A percentile compares a stretch with the other conserved stretches of the same genome.
Conservation (phyloP, 129 eudicot species). For the Flaveria trinervia region DNA sequence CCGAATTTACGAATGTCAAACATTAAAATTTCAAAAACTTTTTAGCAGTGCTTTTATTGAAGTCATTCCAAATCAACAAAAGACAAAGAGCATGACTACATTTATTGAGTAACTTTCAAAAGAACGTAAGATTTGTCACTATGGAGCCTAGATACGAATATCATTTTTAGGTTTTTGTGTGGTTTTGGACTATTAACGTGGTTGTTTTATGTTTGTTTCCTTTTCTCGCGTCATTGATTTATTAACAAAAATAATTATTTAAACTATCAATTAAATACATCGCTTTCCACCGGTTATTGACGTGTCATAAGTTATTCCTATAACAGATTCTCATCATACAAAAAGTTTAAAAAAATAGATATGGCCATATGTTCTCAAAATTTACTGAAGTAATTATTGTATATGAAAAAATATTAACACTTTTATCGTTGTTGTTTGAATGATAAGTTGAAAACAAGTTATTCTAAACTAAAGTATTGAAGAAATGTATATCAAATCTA, state of each 20-base stretch:
- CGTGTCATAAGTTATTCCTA: background rate
- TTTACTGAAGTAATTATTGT: too few species aligned
- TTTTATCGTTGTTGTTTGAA: too few species aligned
- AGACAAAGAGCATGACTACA: slow-evolving; percentile 16
- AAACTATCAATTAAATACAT: background rate
- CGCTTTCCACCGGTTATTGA: background rate
- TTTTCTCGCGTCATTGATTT: background rate
- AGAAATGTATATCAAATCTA: too few species aligned
- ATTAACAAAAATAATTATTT: background rate
- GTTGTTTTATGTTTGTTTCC: slow-evolving; percentile 33
- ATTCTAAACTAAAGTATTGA: too few species aligned
- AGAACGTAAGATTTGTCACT: slow-evolving; percentile 23
- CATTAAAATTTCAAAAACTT: background rate
- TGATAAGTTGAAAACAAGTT: too few species aligned
- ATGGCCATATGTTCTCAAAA: too few species aligned
- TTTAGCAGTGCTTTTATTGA: slow-evolving; percentile 2
- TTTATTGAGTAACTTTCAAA: background rate
- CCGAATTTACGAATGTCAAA: background rate
- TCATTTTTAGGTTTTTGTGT: slow-evolving; percentile 32
- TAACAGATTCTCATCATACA: too few species aligned
- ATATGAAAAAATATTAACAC: too few species aligned
- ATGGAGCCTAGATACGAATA: slow-evolving; percentile 32
- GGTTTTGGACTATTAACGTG: slow-evolving; percentile 33
- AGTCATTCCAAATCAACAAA: slow-evolving; percentile 10
- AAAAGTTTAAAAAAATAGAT: too few species aligned